Base-by-base conservation (phyloP, 2,329 filamentous ascomycete genomes). In the Trichoderma citrinoviride region DNA sequence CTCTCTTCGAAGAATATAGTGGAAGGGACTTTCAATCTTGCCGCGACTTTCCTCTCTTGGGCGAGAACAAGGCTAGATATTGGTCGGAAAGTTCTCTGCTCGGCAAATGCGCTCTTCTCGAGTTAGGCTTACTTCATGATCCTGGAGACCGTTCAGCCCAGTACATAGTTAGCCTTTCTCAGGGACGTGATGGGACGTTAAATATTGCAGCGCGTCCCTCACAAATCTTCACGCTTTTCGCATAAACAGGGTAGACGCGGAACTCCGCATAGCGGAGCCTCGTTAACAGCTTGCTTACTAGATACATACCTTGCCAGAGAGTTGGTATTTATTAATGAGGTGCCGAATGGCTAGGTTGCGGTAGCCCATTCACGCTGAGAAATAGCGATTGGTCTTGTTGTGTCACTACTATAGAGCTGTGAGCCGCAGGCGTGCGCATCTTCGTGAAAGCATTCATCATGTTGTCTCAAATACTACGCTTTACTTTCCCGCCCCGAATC, bases 401-500 rank as follows among this genome's bases (percentile, higher is more conserved):
- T 4, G 6, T 23, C 3, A 7, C 25, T 21, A 8, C 15, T 33
- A 27, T 23, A 57, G 15, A 7, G n/a, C 33, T 10, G 1, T 7
- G 8, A 2, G 12, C 40, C 23, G 19, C 14, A 8, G 14, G 7
- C 7, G 10, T 14, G n/a, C 15, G 8, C 25, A 7, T 4, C 3
- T 37, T 58, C 15, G 43, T 58, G 55, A 47, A 49, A n/a, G 1
- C 19, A 7, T 4, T 5, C 3, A 37, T 37, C 33, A 70, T 70
- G 69, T 27, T 69, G 2, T 65, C 61, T 8, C 68, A 70, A 21
- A 61, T 70, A 25, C 25, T 70, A 33, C 67, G 68, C 37, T 68
- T 70, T 41, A 67, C 66, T 15, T 56, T 70, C 3, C 61, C 66
- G 0, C 21, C 65, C 1, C 44, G 55, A 7, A 17, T 60, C 17